phyloP scores from a whole-genome alignment of 768 basidiomycete genomes.

The Leucocoprinus birnbaumii region DNA sequence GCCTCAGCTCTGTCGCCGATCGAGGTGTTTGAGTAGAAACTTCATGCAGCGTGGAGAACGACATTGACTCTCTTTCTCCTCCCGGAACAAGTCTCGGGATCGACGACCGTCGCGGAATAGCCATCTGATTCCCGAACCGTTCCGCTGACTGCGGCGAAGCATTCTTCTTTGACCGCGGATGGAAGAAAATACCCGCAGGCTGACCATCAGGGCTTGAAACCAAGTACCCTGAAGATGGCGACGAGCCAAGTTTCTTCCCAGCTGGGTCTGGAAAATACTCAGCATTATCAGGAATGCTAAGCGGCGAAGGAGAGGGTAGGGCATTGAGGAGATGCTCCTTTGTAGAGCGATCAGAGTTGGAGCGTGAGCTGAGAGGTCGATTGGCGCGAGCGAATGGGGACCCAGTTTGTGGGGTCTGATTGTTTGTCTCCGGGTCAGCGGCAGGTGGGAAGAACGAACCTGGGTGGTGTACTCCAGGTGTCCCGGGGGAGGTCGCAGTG shows the following conservation, averaged over 20 bases:
- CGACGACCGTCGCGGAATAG: slow-evolving; percentile 23
- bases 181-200: slow-evolving; percentile 94
- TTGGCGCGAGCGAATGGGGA: slow-evolving; percentile 25
- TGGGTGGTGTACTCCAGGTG: slow-evolving; percentile 54
- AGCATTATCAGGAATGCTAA: slow-evolving; percentile 64
- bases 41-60: slow-evolving; percentile 33
- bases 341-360: slow-evolving; percentile 61
- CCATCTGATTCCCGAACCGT: slow-evolving; percentile 38
- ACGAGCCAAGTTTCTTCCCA: slow-evolving; percentile 67
- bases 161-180: slow-evolving; percentile 55
- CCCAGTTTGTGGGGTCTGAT: background rate
- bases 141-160: slow-evolving; percentile 39
- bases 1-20: background rate
- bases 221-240: slow-evolving; percentile 82
- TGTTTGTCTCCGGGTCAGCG: slow-evolving; percentile 1
- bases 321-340: slow-evolving; percentile 34
- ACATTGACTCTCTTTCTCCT: slow-evolving; percentile 17
- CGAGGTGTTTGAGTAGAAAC: slow-evolving; percentile 5
- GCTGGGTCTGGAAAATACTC: slow-evolving; percentile 78
- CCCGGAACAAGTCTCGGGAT: slow-evolving; percentile 23
- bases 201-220: slow-evolving; percentile 93
- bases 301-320: slow-evolving; percentile 63
- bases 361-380: slow-evolving; percentile 51
- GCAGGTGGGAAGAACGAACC: slow-evolving; percentile 40
- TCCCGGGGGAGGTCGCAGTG: slow-evolving; percentile 90